phyloP scores from a whole-genome alignment of 176 grass and related monocot species.

The Oryza nivara region DNA sequence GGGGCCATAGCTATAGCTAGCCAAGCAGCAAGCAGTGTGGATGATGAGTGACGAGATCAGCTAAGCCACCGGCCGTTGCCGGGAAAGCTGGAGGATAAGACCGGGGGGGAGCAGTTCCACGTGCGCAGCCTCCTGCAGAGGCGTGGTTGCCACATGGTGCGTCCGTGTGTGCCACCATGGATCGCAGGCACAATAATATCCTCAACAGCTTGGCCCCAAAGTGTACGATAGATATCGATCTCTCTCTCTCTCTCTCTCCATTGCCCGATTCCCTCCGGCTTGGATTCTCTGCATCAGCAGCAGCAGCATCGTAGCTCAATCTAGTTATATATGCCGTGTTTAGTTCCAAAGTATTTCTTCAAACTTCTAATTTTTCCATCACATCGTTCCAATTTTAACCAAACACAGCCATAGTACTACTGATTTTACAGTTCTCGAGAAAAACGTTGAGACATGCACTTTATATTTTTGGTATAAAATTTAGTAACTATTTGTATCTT shows the following conservation, averaged over 20 bases:
- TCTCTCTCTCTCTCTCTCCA: neutral
- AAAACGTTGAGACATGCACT: too few relatives aligned
- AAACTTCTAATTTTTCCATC: too few relatives aligned
- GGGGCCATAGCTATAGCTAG: too few relatives aligned
- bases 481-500: too few relatives aligned
- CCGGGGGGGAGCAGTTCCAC: conserved; percentile 22
- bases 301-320: too few relatives aligned
- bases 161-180: conserved; percentile 33
- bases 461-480: too few relatives aligned
- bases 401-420: too few relatives aligned
- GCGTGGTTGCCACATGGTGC: conserved; percentile 30
- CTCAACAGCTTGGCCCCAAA: neutral
- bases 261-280: neutral
- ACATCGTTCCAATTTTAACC: too few relatives aligned
- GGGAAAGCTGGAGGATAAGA: neutral
- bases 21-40: neutral
- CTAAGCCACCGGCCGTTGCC: neutral
- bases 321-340: too few relatives aligned
- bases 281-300: neutral
- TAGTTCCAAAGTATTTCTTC: too few relatives aligned
- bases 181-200: neutral
- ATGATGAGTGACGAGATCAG: neutral
- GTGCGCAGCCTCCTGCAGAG: neutral
- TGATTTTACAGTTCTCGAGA: too few relatives aligned
- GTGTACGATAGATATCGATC: too few relatives aligned